phyloP scores from a whole-genome alignment of 179 eudicot genomes.

The Sideroxylon spinosum region DNA sequence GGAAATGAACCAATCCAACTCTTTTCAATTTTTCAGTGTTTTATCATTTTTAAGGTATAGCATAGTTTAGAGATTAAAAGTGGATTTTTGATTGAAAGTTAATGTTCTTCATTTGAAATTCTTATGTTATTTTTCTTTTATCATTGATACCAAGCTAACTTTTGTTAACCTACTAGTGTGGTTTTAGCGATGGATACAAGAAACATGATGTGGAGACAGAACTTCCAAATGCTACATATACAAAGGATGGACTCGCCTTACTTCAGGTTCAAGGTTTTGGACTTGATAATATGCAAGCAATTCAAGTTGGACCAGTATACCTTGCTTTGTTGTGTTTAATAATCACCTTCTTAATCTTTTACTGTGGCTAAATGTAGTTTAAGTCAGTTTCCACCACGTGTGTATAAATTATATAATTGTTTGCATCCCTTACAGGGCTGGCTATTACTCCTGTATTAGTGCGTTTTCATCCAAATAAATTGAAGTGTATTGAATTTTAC shows the following conservation, averaged over 20 bases:
- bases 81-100: not conserved
- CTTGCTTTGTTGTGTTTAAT: constrained; percentile 11
- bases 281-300: constrained; percentile 98
- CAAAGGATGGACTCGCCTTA: constrained; percentile 72
- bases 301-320: constrained; percentile 90
- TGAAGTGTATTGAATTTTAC: too few species aligned
- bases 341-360: constrained; percentile 1
- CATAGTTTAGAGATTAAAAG: not conserved
- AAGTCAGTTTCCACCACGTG: not conserved
- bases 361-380: not conserved
- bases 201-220: constrained; percentile 65
- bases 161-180: constrained; percentile 57
- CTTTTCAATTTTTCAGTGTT: constrained; percentile 87
- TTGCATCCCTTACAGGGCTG: not conserved
- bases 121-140: not conserved
- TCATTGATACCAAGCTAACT: constrained; percentile 13
- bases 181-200: constrained; percentile 82
- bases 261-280: constrained; percentile 96
- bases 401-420: not conserved
- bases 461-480: not conserved
- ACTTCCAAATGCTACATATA: constrained; percentile 68
- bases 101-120: constrained; percentile 13
- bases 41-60: constrained; percentile 76
- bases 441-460: not conserved
- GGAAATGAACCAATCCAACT: constrained; percentile 85